Percentiles rank a stretch among this genome's conserved stretches.
phyloP scores from a whole-genome alignment of 2,329 filamentous ascomycete species.

The Exserohilum rostratum region DNA sequence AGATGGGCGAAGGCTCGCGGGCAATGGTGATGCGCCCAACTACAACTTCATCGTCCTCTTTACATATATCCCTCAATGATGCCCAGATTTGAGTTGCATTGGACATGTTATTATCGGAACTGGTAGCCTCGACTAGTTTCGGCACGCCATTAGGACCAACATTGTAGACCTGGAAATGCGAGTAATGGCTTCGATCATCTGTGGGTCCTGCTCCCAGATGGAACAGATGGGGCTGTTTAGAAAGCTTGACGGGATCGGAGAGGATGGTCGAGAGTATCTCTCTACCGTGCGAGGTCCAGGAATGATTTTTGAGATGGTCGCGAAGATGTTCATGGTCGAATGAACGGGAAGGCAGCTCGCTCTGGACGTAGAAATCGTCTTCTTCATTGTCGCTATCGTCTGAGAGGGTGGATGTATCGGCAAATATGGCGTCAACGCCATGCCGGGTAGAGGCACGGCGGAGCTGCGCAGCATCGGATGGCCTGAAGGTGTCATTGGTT shows the following conservation, averaged over 20 bases:
- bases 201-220: conserved; percentile 49
- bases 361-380: conserved; percentile 48
- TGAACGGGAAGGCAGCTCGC: conserved; percentile 46
- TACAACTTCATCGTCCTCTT: conserved; percentile 48
- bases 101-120: conserved; percentile 43
- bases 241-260: conserved; percentile 51
- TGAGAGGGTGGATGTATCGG: conserved; percentile 43
- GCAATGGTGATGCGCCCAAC: conserved; percentile 67
- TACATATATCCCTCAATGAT: conserved; percentile 43
- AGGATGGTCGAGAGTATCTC: conserved; percentile 53
- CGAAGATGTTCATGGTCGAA: conserved; percentile 54
- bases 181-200: conserved; percentile 51
- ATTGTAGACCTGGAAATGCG: conserved; percentile 65
- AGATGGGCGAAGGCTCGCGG: conserved; percentile 65
- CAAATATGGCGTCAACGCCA: conserved; percentile 36
- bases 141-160: conserved; percentile 56
- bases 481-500: conserved; percentile 37
- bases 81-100: conserved; percentile 43
- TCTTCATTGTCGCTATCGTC: conserved; percentile 46
- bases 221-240: conserved; percentile 53
- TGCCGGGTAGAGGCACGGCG: conserved; percentile 30
- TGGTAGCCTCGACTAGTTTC: conserved; percentile 43
- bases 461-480: conserved; percentile 29
- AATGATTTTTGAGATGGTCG: conserved; percentile 52
- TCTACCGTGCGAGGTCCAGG: conserved; percentile 51